Base-by-base conservation (phyloP, 768 basidiomycete genomes). In the Termitomyces sp. region DNA sequence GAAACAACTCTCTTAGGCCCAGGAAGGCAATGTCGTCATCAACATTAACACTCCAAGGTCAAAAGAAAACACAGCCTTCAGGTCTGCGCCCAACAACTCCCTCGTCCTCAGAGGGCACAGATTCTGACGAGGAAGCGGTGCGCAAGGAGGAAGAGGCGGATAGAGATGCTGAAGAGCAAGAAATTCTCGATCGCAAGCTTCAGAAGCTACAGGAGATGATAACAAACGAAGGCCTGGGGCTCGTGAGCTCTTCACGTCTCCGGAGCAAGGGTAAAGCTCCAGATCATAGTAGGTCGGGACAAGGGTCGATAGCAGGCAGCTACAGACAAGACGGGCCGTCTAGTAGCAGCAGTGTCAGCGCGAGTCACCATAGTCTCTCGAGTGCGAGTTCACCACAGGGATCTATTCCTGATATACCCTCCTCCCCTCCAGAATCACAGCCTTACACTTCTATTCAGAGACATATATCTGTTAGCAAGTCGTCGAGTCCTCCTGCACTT, bases 361-460 rank as follows among this genome's bases (percentile, higher is more conserved):
- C 81, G 25, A 88, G 88, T 63, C 88, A 56, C 8, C 55, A 88
- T 61, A 92, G 90, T 67, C 78, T 90, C 9, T 91, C 91, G 4
- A 89, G 88, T 69, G 75, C 84, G 12, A 83, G 85, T 63, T 92
- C 92, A 20, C 87, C 87, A 1, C 88, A 83, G 51, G 87, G 86
- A 17, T 94, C 92, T 0, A 89, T 92, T 40, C 90, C 89, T 1
- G 89, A 90, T 15, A 92, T 94, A 31, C 86, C 91, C 0, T 92
- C 91, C 0, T 86, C 88, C 20, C 79, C 86, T 8, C 70, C 82
- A 17, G 81, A 86, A 50, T 81, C 86, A 20, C 83, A 82, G 56
- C 76, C 77, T 5, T 79, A 81, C 60, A 78, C 84, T 4, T 85
- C 83, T 0, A 76, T 81, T 56, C 76, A 79, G n/a, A 76, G 79